phyloP scores from a whole-genome alignment of 2,329 filamentous ascomycete species.

The Hysterium pulicare region DNA sequence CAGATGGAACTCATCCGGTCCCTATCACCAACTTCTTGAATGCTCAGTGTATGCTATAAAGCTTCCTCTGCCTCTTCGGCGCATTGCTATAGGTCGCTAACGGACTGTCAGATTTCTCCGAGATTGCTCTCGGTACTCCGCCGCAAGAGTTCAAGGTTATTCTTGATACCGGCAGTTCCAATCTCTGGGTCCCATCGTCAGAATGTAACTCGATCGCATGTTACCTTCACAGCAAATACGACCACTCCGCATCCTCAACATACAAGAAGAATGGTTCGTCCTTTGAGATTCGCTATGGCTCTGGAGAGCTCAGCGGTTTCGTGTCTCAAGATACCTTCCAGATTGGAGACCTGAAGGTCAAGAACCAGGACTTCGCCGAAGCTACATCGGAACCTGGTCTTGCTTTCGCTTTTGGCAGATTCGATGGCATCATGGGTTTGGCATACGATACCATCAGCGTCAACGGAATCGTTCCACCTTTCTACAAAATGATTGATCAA shows the following conservation, averaged over 20 bases:
- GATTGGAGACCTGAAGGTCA: slow-evolving; percentile 85
- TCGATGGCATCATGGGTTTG: slow-evolving; percentile 93
- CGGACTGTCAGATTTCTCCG: slow-evolving; percentile 95
- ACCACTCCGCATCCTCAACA: slow-evolving; percentile 81
- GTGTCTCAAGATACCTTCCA: slow-evolving; percentile 82
- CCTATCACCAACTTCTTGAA: slow-evolving; percentile 98
- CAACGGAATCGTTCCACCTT: slow-evolving; percentile 89
- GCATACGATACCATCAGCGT: slow-evolving; percentile 97
- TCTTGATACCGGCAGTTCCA: slow-evolving; percentile 96
- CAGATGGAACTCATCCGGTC: slow-evolving; percentile 70
- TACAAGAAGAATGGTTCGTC: slow-evolving; percentile 91
- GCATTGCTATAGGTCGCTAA: too few relatives aligned
- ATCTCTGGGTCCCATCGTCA: slow-evolving; percentile 93
- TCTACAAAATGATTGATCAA: slow-evolving; percentile 94
- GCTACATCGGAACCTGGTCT: slow-evolving; percentile 93
- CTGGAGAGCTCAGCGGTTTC: slow-evolving; percentile 88
- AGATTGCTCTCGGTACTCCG: slow-evolving; percentile 88
- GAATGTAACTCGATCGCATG: slow-evolving; percentile 94
- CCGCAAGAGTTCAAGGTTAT: slow-evolving; percentile 97
- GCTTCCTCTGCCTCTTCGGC: too few relatives aligned
- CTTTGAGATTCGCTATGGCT: slow-evolving; percentile 94
- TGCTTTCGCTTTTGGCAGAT: slow-evolving; percentile 95
- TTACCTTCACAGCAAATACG: slow-evolving; percentile 96
- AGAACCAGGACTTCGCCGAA: slow-evolving; percentile 93
- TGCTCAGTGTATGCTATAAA: slow-evolving; percentile 73